phyloP scores from a whole-genome alignment of 2,329 filamentous ascomycete genomes.

The Grosmannia penicillata region DNA sequence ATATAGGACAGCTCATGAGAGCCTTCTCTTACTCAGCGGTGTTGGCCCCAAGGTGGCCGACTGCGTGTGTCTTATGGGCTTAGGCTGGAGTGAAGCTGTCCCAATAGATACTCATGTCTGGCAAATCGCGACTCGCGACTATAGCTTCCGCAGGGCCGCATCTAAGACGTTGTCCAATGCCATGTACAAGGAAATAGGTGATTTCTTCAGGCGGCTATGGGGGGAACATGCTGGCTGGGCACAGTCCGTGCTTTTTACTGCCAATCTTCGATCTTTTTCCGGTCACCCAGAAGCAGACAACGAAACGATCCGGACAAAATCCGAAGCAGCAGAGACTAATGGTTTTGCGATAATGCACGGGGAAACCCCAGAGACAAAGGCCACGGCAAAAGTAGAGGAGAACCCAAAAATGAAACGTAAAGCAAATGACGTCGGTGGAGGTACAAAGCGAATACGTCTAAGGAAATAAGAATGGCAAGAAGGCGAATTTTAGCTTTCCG shows the following conservation, averaged over 20 bases:
- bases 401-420: background rate
- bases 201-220: conserved; percentile 83
- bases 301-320: conserved; percentile 9
- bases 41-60: conserved; percentile 96
- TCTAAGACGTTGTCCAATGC: conserved; percentile 69
- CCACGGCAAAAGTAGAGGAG: background rate
- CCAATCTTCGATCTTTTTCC: conserved; percentile 75
- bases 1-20: conserved; percentile 68
- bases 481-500: no score
- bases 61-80: conserved; percentile 89
- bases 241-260: conserved; percentile 91
- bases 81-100: conserved; percentile 90
- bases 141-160: conserved; percentile 62
- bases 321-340: conserved; percentile 6
- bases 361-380: no score
- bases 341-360: no score
- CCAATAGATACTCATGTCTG: conserved; percentile 97
- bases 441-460: no score
- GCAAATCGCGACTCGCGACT: conserved; percentile 95
- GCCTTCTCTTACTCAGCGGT: conserved; percentile 64
- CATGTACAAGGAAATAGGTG: conserved; percentile 79
- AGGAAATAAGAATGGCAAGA: no score
- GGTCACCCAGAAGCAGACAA: conserved; percentile 32
- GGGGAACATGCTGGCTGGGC: conserved; percentile 93
- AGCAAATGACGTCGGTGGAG: no score